Base-by-base conservation (phyloP, 169 alveolate species). In the Plasmodium adleri region DNA sequence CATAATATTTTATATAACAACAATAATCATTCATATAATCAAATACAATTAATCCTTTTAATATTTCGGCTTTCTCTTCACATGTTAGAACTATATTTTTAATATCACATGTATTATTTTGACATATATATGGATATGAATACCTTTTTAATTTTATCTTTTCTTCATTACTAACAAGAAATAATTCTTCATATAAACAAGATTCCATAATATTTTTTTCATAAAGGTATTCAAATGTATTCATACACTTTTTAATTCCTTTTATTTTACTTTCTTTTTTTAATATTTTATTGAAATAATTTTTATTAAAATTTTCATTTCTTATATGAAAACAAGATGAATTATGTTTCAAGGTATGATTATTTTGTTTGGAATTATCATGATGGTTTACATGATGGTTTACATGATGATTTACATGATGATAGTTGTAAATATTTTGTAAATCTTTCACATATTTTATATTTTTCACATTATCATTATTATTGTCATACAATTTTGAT, bases 1-100 rank as follows among this genome's bases (percentile, higher is more conserved):
- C 91, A 72, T 83, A 83, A 83, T 83, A 83, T 63, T 83, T 83
- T 58, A 83, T 72, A 43, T 83, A 83, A 67, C 91, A 68, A n/a
- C 9, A 45, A 63, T 67, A 83, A 63, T 83, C 83, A 22, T 83
- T 83, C 22, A 83, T 54, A 54, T 83, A 68, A 56, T 83, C 91
- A 70, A 67, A 83, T 13, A 67, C 10, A 9, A 83, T 83, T 56
- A 83, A 58, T 24, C 70, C 56, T 15, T 75, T 83, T 2, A 83
- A 50, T 54, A 83, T 68, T 32, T 28, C n/a, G 13, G 83, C 80
- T 47, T 68, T 83, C 6, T 83, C 91, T 20, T 83, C 85, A 15
- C 62, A 68, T 12, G 91, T 68, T 83, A 83, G 63, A 63, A 32
- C 4, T 68, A 58, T 49, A 6, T 50, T 28, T 54, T 17, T 8